Percentiles rank a stretch among this genome's conserved stretches.
Conservation (phyloP, 768 basidiomycete genomes). For the Lentinula aciculospora region DNA sequence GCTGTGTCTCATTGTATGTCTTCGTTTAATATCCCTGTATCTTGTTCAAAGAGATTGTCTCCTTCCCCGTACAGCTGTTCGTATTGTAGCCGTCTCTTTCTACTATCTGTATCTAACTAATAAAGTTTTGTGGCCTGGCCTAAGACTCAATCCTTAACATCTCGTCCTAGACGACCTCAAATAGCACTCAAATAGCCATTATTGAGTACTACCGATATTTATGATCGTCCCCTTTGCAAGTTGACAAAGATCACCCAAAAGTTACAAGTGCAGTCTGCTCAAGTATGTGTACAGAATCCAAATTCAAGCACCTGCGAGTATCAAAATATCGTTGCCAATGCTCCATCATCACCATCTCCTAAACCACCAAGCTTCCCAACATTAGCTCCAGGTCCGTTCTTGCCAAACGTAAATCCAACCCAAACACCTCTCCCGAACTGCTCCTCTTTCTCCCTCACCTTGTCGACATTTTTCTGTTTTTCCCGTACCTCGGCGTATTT, state of each 20-base stretch:
- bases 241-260: no score
- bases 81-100: not conserved
- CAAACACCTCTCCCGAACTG: constrained; percentile 67
- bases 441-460: constrained; percentile 85
- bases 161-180: no score
- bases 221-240: no score
- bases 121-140: not conserved
- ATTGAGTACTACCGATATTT: no score
- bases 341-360: constrained; percentile 29
- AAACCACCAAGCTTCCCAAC: constrained; percentile 15
- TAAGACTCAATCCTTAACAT: no score
- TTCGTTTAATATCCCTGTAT: not conserved
- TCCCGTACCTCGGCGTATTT: constrained; percentile 98
- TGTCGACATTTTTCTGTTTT: constrained; percentile 92
- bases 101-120: not conserved
- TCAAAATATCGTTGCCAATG: constrained; percentile 59
- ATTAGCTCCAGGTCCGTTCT: constrained; percentile 67
- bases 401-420: constrained; percentile 91
- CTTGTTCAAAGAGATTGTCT: not conserved
- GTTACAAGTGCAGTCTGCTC: no score
- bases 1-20: not conserved
- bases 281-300: no score
- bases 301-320: not conserved
- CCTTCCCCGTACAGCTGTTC: not conserved
- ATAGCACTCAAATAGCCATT: no score